These are phyloP conservation scores for Suillus ampliporus DNA, from an alignment of 768 basidiomycete species.

Conservation along the genomic window DNA sequence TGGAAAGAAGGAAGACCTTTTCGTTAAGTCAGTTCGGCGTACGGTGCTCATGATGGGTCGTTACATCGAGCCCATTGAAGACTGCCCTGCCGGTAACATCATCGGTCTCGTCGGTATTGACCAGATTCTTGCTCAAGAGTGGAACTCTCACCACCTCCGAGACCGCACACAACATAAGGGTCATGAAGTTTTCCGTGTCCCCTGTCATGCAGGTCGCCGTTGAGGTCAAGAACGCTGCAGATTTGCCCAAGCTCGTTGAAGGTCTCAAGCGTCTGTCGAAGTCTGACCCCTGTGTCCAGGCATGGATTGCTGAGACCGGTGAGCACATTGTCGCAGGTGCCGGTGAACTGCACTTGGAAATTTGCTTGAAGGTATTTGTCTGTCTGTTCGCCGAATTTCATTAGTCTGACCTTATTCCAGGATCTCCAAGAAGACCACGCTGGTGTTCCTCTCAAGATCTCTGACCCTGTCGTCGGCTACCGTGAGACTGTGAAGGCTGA, in stretches of 20 bases:
- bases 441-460: constrained; percentile 98
- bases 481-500: constrained; percentile 97
- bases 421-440: constrained; percentile 99
- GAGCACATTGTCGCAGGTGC: constrained; percentile 99
- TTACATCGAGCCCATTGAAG: constrained; percentile 97
- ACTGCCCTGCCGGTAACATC: constrained; percentile 99
- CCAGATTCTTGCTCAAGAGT: constrained; percentile 99
- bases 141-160: constrained; percentile 98
- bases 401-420: constrained; percentile 43
- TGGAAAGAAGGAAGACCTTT: constrained; percentile 98
- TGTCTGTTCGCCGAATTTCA: not conserved
- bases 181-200: constrained; percentile 99
- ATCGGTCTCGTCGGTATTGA: constrained; percentile 99
- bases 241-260: constrained; percentile 99
- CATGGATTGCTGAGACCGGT: constrained; percentile 89
- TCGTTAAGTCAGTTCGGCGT: constrained; percentile 97
- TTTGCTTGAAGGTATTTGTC: constrained; percentile 87
- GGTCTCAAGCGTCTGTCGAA: constrained; percentile 99
- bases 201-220: constrained; percentile 99
- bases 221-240: constrained; percentile 99
- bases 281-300: constrained; percentile 99
- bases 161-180: constrained; percentile 99
- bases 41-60: constrained; percentile 99
- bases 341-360: constrained; percentile 98
- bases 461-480: constrained; percentile 97